Conservation (phyloP, 331 rosid species). For the Malus hybrid region DNA sequence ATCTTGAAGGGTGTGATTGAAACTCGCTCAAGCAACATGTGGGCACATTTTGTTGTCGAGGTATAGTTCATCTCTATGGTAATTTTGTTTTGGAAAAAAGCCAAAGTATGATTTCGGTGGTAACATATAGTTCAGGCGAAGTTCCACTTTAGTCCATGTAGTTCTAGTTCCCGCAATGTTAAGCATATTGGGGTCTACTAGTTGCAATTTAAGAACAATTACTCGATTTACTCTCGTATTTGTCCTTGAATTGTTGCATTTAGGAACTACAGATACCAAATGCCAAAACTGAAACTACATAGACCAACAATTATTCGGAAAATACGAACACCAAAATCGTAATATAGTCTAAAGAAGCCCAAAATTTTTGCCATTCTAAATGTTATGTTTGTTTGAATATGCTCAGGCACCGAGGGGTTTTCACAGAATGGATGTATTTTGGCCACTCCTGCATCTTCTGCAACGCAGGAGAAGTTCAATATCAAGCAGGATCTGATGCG, state of each 20-base stretch:
- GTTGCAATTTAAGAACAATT: too few species aligned
- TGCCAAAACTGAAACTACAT: too few species aligned
- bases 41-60: conserved; percentile 83
- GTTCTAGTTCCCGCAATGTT: too few species aligned
- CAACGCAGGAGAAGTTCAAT: conserved; percentile 43
- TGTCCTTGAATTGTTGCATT: too few species aligned
- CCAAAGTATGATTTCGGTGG: background rate
- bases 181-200: too few species aligned
- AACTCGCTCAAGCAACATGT: conserved; percentile 29
- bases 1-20: conserved; percentile 72
- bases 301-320: too few species aligned
- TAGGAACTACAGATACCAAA: too few species aligned
- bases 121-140: background rate
- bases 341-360: background rate
- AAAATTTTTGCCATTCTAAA: background rate
- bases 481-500: conserved; percentile 31
- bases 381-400: background rate
- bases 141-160: background rate
- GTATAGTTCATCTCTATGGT: conserved; percentile 16
- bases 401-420: conserved; percentile 76
- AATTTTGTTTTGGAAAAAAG: background rate
- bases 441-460: conserved; percentile 79
- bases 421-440: conserved; percentile 78
- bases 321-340: background rate
- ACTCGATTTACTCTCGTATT: too few species aligned